phyloP scores from a whole-genome alignment of 2,329 filamentous ascomycete species.

The Byssothecium circinans region DNA sequence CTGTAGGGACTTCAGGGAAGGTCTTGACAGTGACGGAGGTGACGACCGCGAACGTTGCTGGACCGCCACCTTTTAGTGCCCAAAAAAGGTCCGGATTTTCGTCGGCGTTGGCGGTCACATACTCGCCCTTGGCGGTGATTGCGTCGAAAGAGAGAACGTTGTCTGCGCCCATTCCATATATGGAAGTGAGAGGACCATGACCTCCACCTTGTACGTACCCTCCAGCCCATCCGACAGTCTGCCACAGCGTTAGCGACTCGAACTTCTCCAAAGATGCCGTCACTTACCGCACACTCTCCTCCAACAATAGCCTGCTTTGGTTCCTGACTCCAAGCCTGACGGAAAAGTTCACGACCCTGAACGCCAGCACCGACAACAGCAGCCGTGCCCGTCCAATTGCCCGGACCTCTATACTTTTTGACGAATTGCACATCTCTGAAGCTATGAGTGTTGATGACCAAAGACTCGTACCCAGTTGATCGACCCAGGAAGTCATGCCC shows the following conservation, averaged over 20 bases:
- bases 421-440: conserved; percentile 37
- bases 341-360: conserved; percentile 38
- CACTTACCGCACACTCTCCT: conserved; percentile 39
- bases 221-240: conserved; percentile 46
- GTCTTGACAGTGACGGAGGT: conserved; percentile 38
- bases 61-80: conserved; percentile 40
- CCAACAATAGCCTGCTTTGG: conserved; percentile 40
- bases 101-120: conserved; percentile 35
- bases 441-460: conserved; percentile 43
- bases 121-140: conserved; percentile 43
- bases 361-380: conserved; percentile 39
- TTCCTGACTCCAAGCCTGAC: conserved; percentile 30
- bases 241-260: conserved; percentile 3
- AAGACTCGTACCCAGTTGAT: conserved; percentile 36
- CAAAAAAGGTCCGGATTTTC: conserved; percentile 44
- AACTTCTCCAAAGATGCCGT: neutral
- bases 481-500: conserved; percentile 43
- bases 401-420: conserved; percentile 34
- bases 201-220: conserved; percentile 50
- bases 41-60: conserved; percentile 35
- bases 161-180: conserved; percentile 45
- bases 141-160: conserved; percentile 43
- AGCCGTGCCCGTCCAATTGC: conserved; percentile 36
- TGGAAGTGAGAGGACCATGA: conserved; percentile 44
- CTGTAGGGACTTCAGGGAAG: conserved; percentile 35